Conservation (phyloP, 371 early-diverging fungal species). For the Choanephora cucurbitarum region DNA sequence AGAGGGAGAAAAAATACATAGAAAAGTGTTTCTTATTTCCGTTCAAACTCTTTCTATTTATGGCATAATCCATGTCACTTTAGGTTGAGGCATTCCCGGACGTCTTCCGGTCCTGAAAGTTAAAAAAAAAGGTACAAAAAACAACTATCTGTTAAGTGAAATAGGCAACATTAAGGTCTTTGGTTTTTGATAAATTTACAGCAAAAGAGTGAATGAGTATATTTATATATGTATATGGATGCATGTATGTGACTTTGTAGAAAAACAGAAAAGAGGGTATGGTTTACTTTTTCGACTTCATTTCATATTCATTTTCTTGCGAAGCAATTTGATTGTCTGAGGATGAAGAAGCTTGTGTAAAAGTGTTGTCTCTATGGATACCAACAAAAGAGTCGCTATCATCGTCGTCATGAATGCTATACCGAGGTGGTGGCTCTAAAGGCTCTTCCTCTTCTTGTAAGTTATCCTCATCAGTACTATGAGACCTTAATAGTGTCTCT, state of each 20-base stretch:
- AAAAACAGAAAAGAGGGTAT: background rate
- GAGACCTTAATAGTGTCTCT: slow-evolving; percentile 19
- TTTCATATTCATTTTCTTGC: slow-evolving; percentile 21
- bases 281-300: slow-evolving; percentile 22
- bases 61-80: too few relatives aligned
- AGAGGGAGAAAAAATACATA: too few relatives aligned
- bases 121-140: too few relatives aligned
- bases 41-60: too few relatives aligned
- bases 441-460: slow-evolving; percentile 1
- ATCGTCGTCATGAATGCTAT: slow-evolving; percentile 9
- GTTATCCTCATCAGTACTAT: slow-evolving; percentile 9
- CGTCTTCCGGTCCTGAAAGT: too few relatives aligned
- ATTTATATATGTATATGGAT: too few relatives aligned
- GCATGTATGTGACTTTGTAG: background rate
- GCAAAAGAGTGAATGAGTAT: too few relatives aligned
- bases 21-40: too few relatives aligned
- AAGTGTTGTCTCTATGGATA: slow-evolving; percentile 6
- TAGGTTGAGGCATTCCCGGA: too few relatives aligned
- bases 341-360: slow-evolving; percentile 16
- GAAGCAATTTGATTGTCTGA: slow-evolving; percentile 1
- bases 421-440: slow-evolving; percentile 15
- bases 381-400: background rate
- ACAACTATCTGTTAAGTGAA: too few relatives aligned
- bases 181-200: too few relatives aligned
- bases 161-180: too few relatives aligned